Evolutionary conservation across 2,329 filamentous ascomycete species (phyloP), one percentile per base, ranked within the genome.

Genomic region (Beauveria sp.): DNA sequence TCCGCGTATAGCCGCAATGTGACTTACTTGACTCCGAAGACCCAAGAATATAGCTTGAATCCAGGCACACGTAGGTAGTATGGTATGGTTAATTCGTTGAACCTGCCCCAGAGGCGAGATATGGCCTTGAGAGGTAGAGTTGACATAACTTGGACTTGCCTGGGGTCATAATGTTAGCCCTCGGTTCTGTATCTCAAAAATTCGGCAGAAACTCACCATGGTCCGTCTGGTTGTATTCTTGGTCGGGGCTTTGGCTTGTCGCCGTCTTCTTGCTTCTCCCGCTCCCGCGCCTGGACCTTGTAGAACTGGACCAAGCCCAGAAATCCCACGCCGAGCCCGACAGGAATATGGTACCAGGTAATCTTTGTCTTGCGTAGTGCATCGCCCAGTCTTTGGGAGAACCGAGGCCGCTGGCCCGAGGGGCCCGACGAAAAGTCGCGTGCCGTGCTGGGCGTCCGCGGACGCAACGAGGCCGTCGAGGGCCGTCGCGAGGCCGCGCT

Each of bases 81-180:
- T 0, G 92, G 92, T 43, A 97, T 89, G 12, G 86, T 86, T 53
- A 96, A 77, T 72, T 96, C 92, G 73, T 97, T 97, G 79, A 97
- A 96, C 56, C 81, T 84, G 43, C 92, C 92, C 92, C 92, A 97
- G 65, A 96, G 71, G 52, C 92, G 84, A 40, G 92, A 96, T 50
- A 97, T 82, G 41, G 91, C 92, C 77, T 97, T 97, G 64, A 97
- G 80, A 40, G 92, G 92, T 63, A 97, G 78, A 2, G 91, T 96
- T 8, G 91, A 96, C 89, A 97, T 96, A 72, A 97, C 84, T 71
- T 92, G 90, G 56, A 97, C 90, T 70, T 93, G 90, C 90, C 81
- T 84, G 59, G 37, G 9, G 12, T 16, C 30, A 8, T 1, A 18
- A 22, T 54, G 50, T 59, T 48, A 59, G 55, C 28, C 30, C 2